Evolutionary conservation across 352 stramenopile species (phyloP).

Genomic region (Phytopythium oedochilum): DNA sequence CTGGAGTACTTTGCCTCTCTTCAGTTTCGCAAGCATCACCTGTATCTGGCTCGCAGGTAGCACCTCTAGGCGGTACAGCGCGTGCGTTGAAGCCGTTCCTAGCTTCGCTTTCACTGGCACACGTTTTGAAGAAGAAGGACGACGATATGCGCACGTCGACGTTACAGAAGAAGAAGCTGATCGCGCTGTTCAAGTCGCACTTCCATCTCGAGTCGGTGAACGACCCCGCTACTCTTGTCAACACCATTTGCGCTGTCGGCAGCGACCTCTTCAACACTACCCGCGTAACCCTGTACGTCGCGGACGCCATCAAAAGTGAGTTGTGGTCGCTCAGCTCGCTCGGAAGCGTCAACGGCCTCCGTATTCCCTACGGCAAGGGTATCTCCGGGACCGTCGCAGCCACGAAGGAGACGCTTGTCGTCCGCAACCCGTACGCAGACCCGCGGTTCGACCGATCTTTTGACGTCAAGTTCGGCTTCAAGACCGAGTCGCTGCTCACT

Average conservation of each 20-base stretch:
- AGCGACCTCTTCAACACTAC: constrained; percentile 64
- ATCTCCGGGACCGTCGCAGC: constrained; percentile 67
- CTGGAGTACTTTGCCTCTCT: constrained; percentile 43
- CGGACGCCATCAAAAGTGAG: constrained; percentile 69
- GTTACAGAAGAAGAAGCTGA: constrained; percentile 61
- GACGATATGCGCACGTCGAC: constrained; percentile 58
- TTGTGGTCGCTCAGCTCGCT: constrained; percentile 70
- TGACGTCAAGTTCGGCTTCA: constrained; percentile 80
- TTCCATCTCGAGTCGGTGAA: constrained; percentile 67
- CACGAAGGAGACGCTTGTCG: constrained; percentile 51
- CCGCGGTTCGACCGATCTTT: constrained; percentile 76
- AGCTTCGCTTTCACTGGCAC: constrained; percentile 33
- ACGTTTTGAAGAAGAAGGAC: constrained; percentile 46
- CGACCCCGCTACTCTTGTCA: constrained; percentile 61
- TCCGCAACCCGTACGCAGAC: constrained; percentile 73
- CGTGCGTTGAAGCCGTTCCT: constrained; percentile 43
- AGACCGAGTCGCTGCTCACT: constrained; percentile 70
- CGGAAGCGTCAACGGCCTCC: constrained; percentile 65
- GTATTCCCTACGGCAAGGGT: constrained; percentile 68
- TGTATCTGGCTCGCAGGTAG: background rate
- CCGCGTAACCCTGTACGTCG: constrained; percentile 68
- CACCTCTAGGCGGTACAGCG: background rate
- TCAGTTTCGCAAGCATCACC: constrained; percentile 5
- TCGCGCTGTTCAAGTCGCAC: constrained; percentile 56
- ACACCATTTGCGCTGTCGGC: constrained; percentile 70